Percentiles rank a stretch among this genome's conserved stretches.
phyloP scores from a whole-genome alignment of 352 stramenopile genomes.

The Globisporangium paroecandrum region DNA sequence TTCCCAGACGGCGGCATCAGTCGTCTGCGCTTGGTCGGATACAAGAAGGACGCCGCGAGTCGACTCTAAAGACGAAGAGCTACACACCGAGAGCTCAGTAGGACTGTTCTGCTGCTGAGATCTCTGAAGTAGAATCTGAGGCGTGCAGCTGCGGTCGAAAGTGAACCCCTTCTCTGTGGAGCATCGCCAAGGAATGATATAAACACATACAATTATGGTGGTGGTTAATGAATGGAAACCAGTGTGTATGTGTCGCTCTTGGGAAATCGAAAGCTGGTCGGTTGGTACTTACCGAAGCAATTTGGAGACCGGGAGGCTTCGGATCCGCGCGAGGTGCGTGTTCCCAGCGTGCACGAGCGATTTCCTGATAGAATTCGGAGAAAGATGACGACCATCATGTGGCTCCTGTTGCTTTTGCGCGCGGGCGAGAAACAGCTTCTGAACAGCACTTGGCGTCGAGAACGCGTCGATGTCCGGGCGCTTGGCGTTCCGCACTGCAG shows the following conservation, averaged over 20 bases:
- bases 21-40: conserved; percentile 82
- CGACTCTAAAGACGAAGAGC: conserved; percentile 24
- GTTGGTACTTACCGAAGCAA: conserved; percentile 30
- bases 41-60: conserved; percentile 42
- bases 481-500: conserved; percentile 24
- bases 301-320: conserved; percentile 38
- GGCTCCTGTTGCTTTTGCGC: conserved; percentile 14
- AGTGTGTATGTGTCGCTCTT: not conserved
- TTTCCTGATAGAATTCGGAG: not conserved
- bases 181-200: not conserved
- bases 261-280: not conserved
- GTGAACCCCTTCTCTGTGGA: conserved; percentile 30
- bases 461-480: conserved; percentile 36
- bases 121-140: not conserved
- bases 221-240: not conserved
- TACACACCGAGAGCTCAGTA: conserved; percentile 18
- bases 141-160: conserved; percentile 33
- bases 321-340: conserved; percentile 34
- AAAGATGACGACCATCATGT: not conserved
- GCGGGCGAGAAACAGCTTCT: conserved; percentile 40
- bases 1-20: conserved; percentile 93
- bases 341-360: conserved; percentile 31
- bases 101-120: conserved; percentile 28
- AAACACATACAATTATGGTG: not conserved
- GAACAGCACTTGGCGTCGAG: conserved; percentile 29